phyloP scores from a whole-genome alignment of 2,329 filamentous ascomycete genomes.

The Leptographium procerum region DNA sequence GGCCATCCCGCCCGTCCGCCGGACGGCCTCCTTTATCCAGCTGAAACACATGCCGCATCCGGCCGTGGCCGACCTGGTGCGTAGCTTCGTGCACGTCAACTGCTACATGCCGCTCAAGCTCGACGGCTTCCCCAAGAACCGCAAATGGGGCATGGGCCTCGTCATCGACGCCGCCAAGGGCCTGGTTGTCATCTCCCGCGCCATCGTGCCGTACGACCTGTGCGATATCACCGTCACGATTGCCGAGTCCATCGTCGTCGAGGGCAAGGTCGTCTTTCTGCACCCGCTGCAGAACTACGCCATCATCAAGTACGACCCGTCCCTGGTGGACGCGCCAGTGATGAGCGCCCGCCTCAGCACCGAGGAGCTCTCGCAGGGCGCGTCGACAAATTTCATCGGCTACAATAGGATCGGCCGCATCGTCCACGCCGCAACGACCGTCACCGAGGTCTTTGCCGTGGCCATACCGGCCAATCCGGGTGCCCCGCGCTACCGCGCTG shows the following conservation, averaged over 20 bases:
- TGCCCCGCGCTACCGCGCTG: constrained; percentile 83
- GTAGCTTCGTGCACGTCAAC: constrained; percentile 87
- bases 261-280: constrained; percentile 89
- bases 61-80: constrained; percentile 83
- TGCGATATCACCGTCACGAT: constrained; percentile 96
- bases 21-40: constrained; percentile 82
- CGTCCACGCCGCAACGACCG: constrained; percentile 84
- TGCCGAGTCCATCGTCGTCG: constrained; percentile 88
- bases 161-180: constrained; percentile 98
- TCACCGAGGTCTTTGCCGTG: constrained; percentile 95
- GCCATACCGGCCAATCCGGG: constrained; percentile 89
- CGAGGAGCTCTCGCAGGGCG: constrained; percentile 79
- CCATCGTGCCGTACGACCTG: constrained; percentile 90
- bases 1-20: constrained; percentile 56
- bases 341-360: constrained; percentile 75
- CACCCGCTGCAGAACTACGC: constrained; percentile 96
- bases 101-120: constrained; percentile 93
- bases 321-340: constrained; percentile 85
- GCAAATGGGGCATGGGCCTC: constrained; percentile 89
- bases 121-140: constrained; percentile 91
- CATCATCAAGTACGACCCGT: constrained; percentile 88
- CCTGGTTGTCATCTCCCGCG: constrained; percentile 83
- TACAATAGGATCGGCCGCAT: constrained; percentile 93
- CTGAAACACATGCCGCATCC: constrained; percentile 80
- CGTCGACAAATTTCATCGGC: constrained; percentile 93